Conservation (phyloP, 148 eudicot species). For the Gaultheria prostrata region DNA sequence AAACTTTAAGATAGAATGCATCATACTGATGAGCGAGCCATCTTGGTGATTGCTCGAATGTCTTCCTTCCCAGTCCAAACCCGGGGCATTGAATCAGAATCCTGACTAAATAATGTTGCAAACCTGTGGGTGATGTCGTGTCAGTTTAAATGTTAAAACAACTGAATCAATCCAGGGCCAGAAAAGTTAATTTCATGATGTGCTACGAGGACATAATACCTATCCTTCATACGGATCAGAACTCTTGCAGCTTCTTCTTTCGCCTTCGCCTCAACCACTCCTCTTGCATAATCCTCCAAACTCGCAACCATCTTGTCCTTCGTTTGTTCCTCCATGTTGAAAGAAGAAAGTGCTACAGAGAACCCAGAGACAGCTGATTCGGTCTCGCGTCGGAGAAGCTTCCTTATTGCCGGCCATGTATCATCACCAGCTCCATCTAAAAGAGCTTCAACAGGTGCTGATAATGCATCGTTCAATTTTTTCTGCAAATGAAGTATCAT, state of each 20-base stretch:
- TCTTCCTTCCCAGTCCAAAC: conserved; percentile 99
- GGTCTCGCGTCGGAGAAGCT: conserved; percentile 76
- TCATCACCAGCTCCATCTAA: conserved; percentile 86
- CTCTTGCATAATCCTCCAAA: conserved; percentile 69
- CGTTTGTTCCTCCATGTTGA: conserved; percentile 70
- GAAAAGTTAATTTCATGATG: neutral
- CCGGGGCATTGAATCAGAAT: conserved; percentile 97
- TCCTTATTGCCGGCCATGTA: conserved; percentile 92
- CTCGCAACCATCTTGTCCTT: conserved; percentile 58
- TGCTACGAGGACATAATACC: conserved; percentile 35
- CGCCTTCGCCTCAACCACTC: conserved; percentile 76
- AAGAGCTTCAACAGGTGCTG: conserved; percentile 91
- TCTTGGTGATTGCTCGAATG: conserved; percentile 78
- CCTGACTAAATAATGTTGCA: conserved; percentile 80
- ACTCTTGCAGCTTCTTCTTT: conserved; percentile 94
- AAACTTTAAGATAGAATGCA: neutral
- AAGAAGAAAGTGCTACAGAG: conserved; percentile 71
- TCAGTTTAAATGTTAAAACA: conserved; percentile 19
- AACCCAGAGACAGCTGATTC: conserved; percentile 72
- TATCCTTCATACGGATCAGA: conserved; percentile 89
- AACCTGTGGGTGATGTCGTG: conserved; percentile 49
- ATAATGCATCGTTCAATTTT: conserved; percentile 70
- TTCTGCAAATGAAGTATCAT: conserved; percentile 40
- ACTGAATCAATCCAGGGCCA: neutral
- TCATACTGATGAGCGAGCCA: conserved; percentile 87